Conservation (phyloP, 352 stramenopile genomes). For the Nothophytophthora sp. region DNA sequence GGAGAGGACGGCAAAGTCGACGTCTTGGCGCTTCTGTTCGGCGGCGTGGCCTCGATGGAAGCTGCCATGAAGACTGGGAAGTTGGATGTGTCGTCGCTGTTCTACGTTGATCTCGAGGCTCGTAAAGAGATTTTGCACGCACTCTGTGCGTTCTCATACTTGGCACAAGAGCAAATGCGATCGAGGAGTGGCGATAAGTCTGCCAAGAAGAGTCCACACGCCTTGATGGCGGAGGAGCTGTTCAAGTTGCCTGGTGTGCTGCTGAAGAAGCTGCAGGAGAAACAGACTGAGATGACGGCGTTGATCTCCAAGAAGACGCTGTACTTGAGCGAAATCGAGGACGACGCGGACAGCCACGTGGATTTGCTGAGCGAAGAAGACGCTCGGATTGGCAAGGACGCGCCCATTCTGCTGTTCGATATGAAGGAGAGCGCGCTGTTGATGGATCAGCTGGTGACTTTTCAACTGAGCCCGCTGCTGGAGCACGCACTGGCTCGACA, state of each 20-base stretch:
- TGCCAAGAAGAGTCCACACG: conserved; percentile 19
- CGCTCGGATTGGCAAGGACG: conserved; percentile 67
- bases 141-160: conserved; percentile 81
- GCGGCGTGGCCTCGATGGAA: conserved; percentile 72
- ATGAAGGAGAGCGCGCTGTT: conserved; percentile 71
- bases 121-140: conserved; percentile 78
- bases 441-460: conserved; percentile 69
- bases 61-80: conserved; percentile 77
- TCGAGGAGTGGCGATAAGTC: conserved; percentile 15
- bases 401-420: conserved; percentile 80
- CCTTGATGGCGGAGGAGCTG: conserved; percentile 67
- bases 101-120: conserved; percentile 65
- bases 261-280: conserved; percentile 59
- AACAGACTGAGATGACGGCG: conserved; percentile 48
- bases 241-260: conserved; percentile 63
- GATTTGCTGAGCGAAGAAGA: conserved; percentile 61
- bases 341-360: conserved; percentile 47
- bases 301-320: conserved; percentile 73
- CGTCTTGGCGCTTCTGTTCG: conserved; percentile 75
- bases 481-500: conserved; percentile 68
- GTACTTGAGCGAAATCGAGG: conserved; percentile 72
- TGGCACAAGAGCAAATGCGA: conserved; percentile 54
- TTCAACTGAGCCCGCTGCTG: conserved; percentile 77
- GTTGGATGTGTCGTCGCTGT: conserved; percentile 73
- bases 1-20: conserved; percentile 52